These are phyloP conservation scores for Huiozyma naganishii DNA, from an alignment of 805 yeast genomes.

Conservation along the genomic window DNA sequence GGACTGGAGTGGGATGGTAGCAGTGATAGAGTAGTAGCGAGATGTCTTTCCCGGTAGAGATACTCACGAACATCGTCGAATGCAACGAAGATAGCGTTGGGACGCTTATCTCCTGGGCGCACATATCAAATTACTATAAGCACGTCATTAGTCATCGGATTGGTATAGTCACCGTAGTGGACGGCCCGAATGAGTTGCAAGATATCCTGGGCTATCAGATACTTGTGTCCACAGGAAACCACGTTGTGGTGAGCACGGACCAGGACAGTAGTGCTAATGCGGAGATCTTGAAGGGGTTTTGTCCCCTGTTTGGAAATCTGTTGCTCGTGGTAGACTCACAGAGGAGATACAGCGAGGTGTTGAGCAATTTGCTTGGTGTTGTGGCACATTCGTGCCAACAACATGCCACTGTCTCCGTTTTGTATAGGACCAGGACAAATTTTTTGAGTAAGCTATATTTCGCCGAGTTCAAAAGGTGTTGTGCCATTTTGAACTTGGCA, in stretches of 20 bases:
- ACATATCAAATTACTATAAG: constrained; percentile 9
- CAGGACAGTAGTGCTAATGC: constrained; percentile 1
- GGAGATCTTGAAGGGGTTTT: constrained; percentile 5
- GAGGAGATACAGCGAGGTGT: constrained; percentile 15
- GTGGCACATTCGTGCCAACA: constrained; percentile 5
- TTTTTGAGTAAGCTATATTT: constrained; percentile 22
- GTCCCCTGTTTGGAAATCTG: constrained; percentile 7
- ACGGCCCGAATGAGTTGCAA: constrained; percentile 4
- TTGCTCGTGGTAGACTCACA: constrained; percentile 16
- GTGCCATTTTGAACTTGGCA: constrained; percentile 8
- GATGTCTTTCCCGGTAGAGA: constrained; percentile 16
- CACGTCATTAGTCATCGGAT: constrained; percentile 7
- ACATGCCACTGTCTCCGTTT: constrained; percentile 13
- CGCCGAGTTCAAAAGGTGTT: constrained; percentile 10
- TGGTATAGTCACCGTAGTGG: constrained; percentile 18
- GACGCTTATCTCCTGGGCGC: constrained; percentile 19
- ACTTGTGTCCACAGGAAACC: constrained; percentile 7
- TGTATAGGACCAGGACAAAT: constrained; percentile 16
- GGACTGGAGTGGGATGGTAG: too few relatives aligned
- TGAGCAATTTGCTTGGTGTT: constrained; percentile 8
- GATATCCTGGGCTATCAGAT: constrained; percentile 9
- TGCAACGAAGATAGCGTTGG: constrained; percentile 16
- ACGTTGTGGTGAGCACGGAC: constrained; percentile 9
- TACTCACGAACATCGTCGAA: constrained; percentile 15
- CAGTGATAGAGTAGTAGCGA: neutral